Conservation (phyloP, 129 eudicot species). For the Helianthus tuberosus region DNA sequence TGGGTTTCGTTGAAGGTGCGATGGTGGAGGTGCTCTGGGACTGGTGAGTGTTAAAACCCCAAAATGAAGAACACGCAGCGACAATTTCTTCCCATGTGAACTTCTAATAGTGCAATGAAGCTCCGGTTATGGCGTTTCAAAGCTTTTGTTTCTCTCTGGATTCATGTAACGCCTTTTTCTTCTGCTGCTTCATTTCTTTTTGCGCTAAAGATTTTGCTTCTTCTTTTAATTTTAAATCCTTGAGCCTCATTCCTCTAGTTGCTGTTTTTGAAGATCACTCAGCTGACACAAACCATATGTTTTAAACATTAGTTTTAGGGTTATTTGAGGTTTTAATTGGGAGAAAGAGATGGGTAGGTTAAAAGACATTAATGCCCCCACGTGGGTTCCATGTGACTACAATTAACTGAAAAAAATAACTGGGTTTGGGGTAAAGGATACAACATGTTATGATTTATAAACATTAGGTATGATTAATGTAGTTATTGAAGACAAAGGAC, state of each 20-base stretch:
- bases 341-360: too few relatives aligned
- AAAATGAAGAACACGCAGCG: conserved; percentile 70
- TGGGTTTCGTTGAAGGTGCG: too few relatives aligned
- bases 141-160: conserved; percentile 71
- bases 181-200: conserved; percentile 58
- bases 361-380: too few relatives aligned
- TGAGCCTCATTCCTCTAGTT: conserved; percentile 65
- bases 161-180: conserved; percentile 44
- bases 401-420: too few relatives aligned
- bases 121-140: conserved; percentile 59
- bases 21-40: too few relatives aligned
- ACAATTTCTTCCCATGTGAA: conserved; percentile 86
- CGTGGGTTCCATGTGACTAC: too few relatives aligned
- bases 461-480: too few relatives aligned
- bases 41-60: too few relatives aligned
- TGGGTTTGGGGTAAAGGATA: too few relatives aligned
- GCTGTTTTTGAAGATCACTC: conserved; percentile 61
- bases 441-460: too few relatives aligned
- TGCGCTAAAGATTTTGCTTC: conserved; percentile 66
- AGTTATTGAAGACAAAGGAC: too few relatives aligned
- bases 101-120: conserved; percentile 36
- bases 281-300: conserved; percentile 42
- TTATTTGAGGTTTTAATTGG: too few relatives aligned
- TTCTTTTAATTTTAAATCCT: conserved; percentile 60
- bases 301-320: conserved; percentile 2